Evolutionary conservation across 2,329 filamentous ascomycete genomes (phyloP).

Genomic region (Arthrinium phaeospermum): DNA sequence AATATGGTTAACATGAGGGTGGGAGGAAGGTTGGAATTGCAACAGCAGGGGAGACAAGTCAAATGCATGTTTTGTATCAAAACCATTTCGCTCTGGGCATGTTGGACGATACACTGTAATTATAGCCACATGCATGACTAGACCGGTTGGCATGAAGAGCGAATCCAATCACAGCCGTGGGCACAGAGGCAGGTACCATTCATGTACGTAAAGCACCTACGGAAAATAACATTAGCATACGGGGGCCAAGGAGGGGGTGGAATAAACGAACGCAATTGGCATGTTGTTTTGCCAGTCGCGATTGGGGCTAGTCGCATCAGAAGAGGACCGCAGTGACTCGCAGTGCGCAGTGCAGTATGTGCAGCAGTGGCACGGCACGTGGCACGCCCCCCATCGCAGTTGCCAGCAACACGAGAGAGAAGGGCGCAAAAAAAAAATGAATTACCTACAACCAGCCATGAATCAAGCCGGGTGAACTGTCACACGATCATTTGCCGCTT

Average conservation of each 20-base stretch:
- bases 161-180: constrained; percentile 7
- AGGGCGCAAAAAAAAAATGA: not conserved
- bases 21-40: constrained; percentile 7
- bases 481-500: constrained; percentile 15
- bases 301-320: constrained; percentile 6
- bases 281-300: constrained; percentile 1
- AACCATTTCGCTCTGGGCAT: constrained; percentile 2
- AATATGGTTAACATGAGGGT: not conserved
- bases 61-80: constrained; percentile 18
- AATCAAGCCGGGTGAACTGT: not conserved
- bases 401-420: not conserved
- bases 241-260: not conserved
- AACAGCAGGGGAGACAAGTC: constrained; percentile 16
- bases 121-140: constrained; percentile 16
- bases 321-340: not conserved
- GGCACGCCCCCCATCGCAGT: not conserved
- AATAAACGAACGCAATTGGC: constrained; percentile 2
- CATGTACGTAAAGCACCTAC: constrained; percentile 12
- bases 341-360: not conserved
- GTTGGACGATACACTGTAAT: constrained; percentile 10
- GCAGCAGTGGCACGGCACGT: not conserved
- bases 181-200: not conserved
- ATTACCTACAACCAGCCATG: not conserved
- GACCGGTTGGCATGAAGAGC: constrained; percentile 7
- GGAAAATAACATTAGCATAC: constrained; percentile 11